These are phyloP conservation scores for Polygonum aviculare DNA, from an alignment of 148 eudicot genomes.

Conservation along the genomic window DNA sequence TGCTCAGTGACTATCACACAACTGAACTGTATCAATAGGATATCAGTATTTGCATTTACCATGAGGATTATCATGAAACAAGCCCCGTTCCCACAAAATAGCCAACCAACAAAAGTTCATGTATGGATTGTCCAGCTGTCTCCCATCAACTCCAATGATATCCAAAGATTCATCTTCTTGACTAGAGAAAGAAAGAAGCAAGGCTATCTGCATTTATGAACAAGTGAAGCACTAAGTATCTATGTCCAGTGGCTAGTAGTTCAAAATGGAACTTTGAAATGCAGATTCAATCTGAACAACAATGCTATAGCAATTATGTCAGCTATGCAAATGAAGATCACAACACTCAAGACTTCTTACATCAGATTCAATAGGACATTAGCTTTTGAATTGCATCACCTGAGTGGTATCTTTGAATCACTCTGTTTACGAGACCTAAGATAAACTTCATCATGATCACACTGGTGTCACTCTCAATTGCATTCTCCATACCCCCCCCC, in stretches of 20 bases:
- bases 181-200: constrained; percentile 48
- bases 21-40: neutral
- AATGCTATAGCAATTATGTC: neutral
- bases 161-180: constrained; percentile 21
- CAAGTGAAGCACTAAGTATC: neutral
- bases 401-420: neutral
- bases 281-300: neutral
- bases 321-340: neutral
- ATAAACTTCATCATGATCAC: neutral
- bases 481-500: neutral
- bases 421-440: neutral
- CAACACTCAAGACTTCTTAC: neutral
- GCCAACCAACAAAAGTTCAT: constrained; percentile 59
- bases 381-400: neutral
- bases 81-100: constrained; percentile 90
- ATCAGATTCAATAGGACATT: neutral
- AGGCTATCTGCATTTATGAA: constrained; percentile 47
- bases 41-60: constrained; percentile 28
- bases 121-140: constrained; percentile 31
- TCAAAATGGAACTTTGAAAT: neutral
- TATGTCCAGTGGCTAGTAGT: neutral
- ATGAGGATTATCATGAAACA: constrained; percentile 85
- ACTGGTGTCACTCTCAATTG: neutral
- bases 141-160: constrained; percentile 19
- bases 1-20: neutral